Conservation (phyloP, 2,329 filamentous ascomycete genomes). For the Simplicillium sp. region DNA sequence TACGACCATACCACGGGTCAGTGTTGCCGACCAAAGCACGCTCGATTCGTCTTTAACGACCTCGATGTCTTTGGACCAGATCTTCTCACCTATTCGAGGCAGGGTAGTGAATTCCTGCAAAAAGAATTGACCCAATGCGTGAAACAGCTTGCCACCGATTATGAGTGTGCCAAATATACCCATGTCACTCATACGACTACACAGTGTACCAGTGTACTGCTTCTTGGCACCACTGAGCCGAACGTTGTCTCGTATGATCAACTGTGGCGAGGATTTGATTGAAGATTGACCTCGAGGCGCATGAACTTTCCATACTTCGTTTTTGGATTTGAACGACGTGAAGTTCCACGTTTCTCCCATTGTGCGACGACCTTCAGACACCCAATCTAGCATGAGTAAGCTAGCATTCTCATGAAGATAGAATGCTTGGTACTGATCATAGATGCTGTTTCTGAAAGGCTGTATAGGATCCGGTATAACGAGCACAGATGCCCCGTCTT, state of each 20-base stretch:
- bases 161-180: slow-evolving; percentile 73
- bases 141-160: slow-evolving; percentile 59
- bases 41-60: slow-evolving; percentile 41
- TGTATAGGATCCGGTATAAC: slow-evolving; percentile 77
- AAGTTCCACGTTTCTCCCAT: slow-evolving; percentile 78
- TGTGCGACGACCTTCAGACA: slow-evolving; percentile 69
- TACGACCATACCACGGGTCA: slow-evolving; percentile 66
- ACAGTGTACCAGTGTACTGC: slow-evolving; percentile 24
- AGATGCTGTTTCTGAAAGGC: slow-evolving; percentile 68
- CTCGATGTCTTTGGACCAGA: slow-evolving; percentile 49
- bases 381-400: slow-evolving; percentile 78
- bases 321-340: slow-evolving; percentile 63
- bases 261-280: slow-evolving; percentile 28
- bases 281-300: slow-evolving; percentile 9
- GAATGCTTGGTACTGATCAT: slow-evolving; percentile 73
- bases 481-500: slow-evolving; percentile 38
- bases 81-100: slow-evolving; percentile 66
- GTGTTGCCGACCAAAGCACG: slow-evolving; percentile 69
- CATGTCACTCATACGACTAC: slow-evolving; percentile 55
- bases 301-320: slow-evolving; percentile 57
- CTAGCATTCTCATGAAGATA: slow-evolving; percentile 41
- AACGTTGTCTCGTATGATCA: slow-evolving; percentile 78
- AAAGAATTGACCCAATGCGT: slow-evolving; percentile 56
- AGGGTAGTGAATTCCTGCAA: slow-evolving; percentile 61
- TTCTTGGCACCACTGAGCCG: slow-evolving; percentile 48